Conservation (phyloP, 805 yeast genomes). For the Saccharomycopsis microspora region DNA sequence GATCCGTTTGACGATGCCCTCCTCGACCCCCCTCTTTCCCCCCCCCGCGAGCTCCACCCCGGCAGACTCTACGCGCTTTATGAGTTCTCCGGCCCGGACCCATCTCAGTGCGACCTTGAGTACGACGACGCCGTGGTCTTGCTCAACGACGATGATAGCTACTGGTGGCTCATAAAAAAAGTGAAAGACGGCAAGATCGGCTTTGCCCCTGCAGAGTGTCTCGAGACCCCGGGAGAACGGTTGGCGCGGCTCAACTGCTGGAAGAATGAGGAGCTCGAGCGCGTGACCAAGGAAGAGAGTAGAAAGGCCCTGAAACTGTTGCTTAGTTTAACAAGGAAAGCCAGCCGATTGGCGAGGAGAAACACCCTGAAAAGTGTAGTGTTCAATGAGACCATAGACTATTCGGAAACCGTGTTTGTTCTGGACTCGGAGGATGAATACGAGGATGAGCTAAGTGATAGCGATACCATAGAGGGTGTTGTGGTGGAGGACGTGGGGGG, state of each 20-base stretch:
- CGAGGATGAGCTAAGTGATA: conserved; percentile 3
- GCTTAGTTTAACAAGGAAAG: conserved; percentile 9
- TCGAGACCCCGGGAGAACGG: conserved; percentile 86
- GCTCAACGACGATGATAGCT: conserved; percentile 80
- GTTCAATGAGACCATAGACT: conserved; percentile 9
- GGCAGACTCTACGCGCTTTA: conserved; percentile 75
- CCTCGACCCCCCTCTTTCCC: conserved; percentile 29
- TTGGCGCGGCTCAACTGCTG: conserved; percentile 87
- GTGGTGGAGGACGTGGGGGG: not conserved
- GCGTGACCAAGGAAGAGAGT: conserved; percentile 11
- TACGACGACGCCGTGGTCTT: conserved; percentile 77
- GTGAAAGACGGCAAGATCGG: conserved; percentile 63
- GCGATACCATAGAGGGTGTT: conserved; percentile 6
- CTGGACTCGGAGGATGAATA: conserved; percentile 6
- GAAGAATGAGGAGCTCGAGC: conserved; percentile 69
- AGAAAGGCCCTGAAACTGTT: conserved; percentile 6
- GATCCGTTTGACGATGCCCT: not conserved
- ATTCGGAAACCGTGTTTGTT: conserved; percentile 12
- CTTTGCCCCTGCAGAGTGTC: conserved; percentile 91
- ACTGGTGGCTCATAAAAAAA: conserved; percentile 87
- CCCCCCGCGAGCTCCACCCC: conserved; percentile 76
- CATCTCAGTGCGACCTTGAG: conserved; percentile 72
- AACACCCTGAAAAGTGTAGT: conserved; percentile 8
- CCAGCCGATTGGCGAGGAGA: not conserved
- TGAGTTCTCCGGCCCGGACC: conserved; percentile 85